Evolutionary conservation across 345 rosid species (phyloP).

Genomic region (Linum lewisii): DNA sequence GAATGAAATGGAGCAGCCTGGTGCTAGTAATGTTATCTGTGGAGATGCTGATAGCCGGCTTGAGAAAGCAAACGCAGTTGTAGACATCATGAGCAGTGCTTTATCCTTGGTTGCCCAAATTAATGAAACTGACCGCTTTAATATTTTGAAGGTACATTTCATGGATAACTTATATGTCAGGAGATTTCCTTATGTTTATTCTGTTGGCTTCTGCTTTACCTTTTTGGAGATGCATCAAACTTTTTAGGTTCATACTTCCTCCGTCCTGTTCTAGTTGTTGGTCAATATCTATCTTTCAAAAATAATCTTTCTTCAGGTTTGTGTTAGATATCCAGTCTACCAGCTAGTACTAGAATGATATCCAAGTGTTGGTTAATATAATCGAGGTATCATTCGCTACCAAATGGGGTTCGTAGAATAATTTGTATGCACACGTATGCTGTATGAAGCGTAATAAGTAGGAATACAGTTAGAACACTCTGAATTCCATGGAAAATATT

Average conservation of each 20-base stretch:
- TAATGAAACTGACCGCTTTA: slow-evolving; percentile 83
- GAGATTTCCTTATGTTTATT: not conserved
- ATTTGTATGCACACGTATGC: not conserved
- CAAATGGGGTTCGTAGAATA: not conserved
- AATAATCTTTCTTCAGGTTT: not conserved
- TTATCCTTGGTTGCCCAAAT: slow-evolving; percentile 74
- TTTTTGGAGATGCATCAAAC: not conserved
- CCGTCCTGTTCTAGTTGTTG: not conserved
- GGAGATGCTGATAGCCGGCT: slow-evolving; percentile 48
- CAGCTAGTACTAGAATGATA: too few species aligned
- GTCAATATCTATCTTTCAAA: too few species aligned
- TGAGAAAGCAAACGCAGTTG: slow-evolving; percentile 87
- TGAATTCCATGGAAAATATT: too few species aligned
- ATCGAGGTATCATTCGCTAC: not conserved
- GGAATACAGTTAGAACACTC: not conserved
- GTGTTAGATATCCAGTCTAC: not conserved
- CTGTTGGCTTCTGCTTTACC: not conserved
- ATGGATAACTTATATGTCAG: slow-evolving; percentile 2
- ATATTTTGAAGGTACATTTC: slow-evolving; percentile 80
- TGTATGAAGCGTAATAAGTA: not conserved
- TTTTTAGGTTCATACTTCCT: not conserved
- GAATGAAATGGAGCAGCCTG: slow-evolving; percentile 55
- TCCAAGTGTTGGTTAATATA: too few species aligned
- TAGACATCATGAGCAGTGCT: slow-evolving; percentile 92
- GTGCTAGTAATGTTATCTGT: slow-evolving; percentile 29